Evolutionary conservation across 441 rosid species (phyloP).

Genomic region (Croton laevigatus): DNA sequence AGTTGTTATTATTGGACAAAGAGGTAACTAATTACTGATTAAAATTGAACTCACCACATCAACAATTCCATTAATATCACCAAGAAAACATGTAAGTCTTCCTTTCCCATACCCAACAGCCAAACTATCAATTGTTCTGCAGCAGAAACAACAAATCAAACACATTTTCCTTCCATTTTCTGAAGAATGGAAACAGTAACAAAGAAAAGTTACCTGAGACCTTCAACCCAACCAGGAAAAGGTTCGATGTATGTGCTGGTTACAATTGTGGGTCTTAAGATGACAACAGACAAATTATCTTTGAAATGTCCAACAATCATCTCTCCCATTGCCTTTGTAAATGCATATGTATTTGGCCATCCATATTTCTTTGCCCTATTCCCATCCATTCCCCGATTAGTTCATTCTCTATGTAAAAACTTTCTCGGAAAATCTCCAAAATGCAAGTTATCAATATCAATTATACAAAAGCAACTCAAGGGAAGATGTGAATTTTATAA

Average conservation of each 20-base stretch:
- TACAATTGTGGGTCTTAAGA: conserved; percentile 47
- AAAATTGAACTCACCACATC: conserved; percentile 57
- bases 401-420: too few relatives aligned
- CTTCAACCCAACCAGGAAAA: conserved; percentile 62
- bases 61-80: conserved; percentile 47
- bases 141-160: conserved; percentile 5
- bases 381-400: too few relatives aligned
- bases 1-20: too few relatives aligned
- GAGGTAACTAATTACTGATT: too few relatives aligned
- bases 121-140: conserved; percentile 88
- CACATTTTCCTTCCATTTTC: background rate
- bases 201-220: conserved; percentile 34
- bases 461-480: too few relatives aligned
- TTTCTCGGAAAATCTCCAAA: too few relatives aligned
- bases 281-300: conserved; percentile 31
- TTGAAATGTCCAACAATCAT: conserved; percentile 39
- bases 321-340: conserved; percentile 71
- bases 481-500: too few relatives aligned
- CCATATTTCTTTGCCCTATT: conserved; percentile 55
- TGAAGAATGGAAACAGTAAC: background rate
- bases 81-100: conserved; percentile 64
- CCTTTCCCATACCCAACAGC: conserved; percentile 81
- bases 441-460: too few relatives aligned
- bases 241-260: conserved; percentile 54
- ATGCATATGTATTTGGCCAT: conserved; percentile 65